These are phyloP conservation scores for Liquidambar formosana DNA, from an alignment of 164 flowering plant genomes.

Conservation along the genomic window DNA sequence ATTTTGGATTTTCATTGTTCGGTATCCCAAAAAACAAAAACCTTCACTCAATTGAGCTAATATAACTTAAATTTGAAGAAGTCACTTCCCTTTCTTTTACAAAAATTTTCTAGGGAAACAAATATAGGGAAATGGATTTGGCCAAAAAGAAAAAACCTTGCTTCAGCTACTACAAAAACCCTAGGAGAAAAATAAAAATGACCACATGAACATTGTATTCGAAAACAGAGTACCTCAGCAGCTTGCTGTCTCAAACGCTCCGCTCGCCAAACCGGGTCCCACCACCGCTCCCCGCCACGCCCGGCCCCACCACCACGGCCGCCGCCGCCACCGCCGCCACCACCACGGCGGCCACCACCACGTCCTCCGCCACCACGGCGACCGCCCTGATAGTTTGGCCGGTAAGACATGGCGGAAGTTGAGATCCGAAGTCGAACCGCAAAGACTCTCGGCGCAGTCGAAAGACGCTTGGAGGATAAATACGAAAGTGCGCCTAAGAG, in stretches of 20 bases:
- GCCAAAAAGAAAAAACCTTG: neutral
- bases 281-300: constrained; percentile 91
- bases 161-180: neutral
- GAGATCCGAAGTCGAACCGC: constrained; percentile 13
- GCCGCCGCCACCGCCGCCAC: constrained; percentile 52
- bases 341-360: constrained; percentile 46
- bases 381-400: constrained; percentile 71
- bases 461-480: constrained; percentile 4
- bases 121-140: too few relatives aligned
- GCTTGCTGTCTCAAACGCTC: constrained; percentile 67
- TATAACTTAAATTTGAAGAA: too few relatives aligned
- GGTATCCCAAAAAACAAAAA: too few relatives aligned
- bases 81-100: too few relatives aligned
- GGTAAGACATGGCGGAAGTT: constrained; percentile 48
- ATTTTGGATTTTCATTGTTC: too few relatives aligned
- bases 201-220: too few relatives aligned
- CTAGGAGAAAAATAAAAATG: too few relatives aligned
- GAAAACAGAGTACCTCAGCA: constrained; percentile 52
- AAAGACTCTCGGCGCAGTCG: neutral
- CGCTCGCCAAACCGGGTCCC: constrained; percentile 96
- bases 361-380: constrained; percentile 45
- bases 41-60: too few relatives aligned
- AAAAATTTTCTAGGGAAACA: too few relatives aligned
- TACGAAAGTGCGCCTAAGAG: neutral
- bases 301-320: constrained; percentile 64